Evolutionary conservation across 2,329 filamentous ascomycete species (phyloP), one percentile per base, ranked within the genome.

Genomic region (Sporothrix inflata): DNA sequence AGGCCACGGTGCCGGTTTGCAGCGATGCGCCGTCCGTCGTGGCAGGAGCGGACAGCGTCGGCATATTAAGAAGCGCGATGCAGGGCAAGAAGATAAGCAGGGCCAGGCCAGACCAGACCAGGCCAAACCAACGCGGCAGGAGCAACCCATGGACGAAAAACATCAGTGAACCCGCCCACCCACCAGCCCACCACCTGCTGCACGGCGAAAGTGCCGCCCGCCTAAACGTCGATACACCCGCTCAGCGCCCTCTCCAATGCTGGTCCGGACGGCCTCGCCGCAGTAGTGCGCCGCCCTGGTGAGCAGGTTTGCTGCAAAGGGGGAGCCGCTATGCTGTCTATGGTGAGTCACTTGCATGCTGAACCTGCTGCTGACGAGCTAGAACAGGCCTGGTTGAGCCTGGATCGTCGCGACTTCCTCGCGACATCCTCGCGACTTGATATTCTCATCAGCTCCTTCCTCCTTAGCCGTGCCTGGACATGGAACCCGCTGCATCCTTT

Each of bases 341-440:
- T 30, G 11, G 67, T 69, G 67, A 60, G 67, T 69, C 67, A 69
- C 67, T 49, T 40, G 49, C 45, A 53, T 40, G 11, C 65, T 53
- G 65, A 67, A 51, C 27, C 11, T 47, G 38, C 40, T 66, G 42
- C 63, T 66, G 63, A 49, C 63, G 40, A 30, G 40, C 61, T 65
- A 65, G 11, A 47, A 65, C 4, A 47, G 38, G 61, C 61, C 61
- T 47, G 40, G 60, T 6, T 12, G 47, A 21, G 4, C 47, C 19
- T 49, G 40, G 12, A 14, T 2, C 12, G 4, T 14, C 40, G 8
- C 9, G 9, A 14, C 12, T 42, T 2, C 40, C 40, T 42, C 40
- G 40, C 9, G 19, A n/a, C n/a, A 34, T 57, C 53, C 27, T 42
- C 38, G 8, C 19, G 38, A 14, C 38, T n/a, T 45, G 60, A 65